Conservation (phyloP, 352 stramenopile genomes). For the Globisporangium iwayamae region DNA sequence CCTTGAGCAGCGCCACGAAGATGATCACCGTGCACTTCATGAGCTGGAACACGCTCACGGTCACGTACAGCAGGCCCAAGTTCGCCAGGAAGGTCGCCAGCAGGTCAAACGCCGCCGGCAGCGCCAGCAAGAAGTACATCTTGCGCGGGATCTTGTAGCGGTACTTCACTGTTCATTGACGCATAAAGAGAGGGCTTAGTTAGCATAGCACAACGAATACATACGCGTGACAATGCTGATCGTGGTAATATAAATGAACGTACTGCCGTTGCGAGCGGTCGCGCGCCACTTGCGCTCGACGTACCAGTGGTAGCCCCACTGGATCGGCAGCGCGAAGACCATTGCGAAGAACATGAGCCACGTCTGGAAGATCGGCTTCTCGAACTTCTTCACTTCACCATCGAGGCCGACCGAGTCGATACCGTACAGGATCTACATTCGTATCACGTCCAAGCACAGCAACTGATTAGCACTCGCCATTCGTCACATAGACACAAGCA, state of each 20-base stretch:
- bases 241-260: conserved; percentile 17
- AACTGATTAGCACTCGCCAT: not conserved
- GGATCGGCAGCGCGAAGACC: conserved; percentile 91
- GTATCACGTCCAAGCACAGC: not conserved
- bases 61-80: conserved; percentile 91
- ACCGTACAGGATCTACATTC: conserved; percentile 90
- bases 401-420: conserved; percentile 87
- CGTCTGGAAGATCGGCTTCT: conserved; percentile 95
- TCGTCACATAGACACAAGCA: not conserved
- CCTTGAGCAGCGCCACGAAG: conserved; percentile 96
- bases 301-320: conserved; percentile 84
- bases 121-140: conserved; percentile 94
- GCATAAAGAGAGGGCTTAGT: not conserved
- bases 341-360: conserved; percentile 97
- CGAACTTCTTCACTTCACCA: conserved; percentile 89
- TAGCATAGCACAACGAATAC: not conserved
- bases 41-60: conserved; percentile 86
- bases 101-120: conserved; percentile 93
- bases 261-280: conserved; percentile 56
- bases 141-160: conserved; percentile 77
- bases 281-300: conserved; percentile 66
- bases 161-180: conserved; percentile 52
- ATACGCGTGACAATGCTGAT: not conserved
- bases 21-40: conserved; percentile 94
- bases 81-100: conserved; percentile 93